phyloP scores from a whole-genome alignment of 2,329 filamentous ascomycete genomes.

The Cladosporium phlei region DNA sequence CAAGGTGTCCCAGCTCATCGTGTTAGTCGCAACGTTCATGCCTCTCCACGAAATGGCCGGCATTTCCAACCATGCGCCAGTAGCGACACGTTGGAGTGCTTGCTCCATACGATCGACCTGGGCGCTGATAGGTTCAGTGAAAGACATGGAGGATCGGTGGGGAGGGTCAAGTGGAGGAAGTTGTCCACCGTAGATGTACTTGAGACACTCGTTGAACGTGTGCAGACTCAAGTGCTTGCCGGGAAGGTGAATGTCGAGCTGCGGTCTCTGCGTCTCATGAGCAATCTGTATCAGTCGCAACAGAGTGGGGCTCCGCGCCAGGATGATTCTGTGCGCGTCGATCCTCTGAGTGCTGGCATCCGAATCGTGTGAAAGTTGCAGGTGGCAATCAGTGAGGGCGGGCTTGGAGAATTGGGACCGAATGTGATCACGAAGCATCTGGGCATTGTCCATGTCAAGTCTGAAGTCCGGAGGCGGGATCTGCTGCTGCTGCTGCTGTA shows the following conservation, averaged over 20 bases:
- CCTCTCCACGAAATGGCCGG: constrained; percentile 40
- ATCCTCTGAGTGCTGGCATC: constrained; percentile 19
- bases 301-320: constrained; percentile 28
- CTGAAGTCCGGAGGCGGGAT: constrained; percentile 21
- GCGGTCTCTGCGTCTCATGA: constrained; percentile 9
- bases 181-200: constrained; percentile 31
- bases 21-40: constrained; percentile 54
- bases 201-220: constrained; percentile 27
- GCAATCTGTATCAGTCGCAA: constrained; percentile 22
- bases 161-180: constrained; percentile 22
- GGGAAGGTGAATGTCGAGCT: constrained; percentile 19
- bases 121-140: constrained; percentile 5
- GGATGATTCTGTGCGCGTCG: constrained; percentile 28
- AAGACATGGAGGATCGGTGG: constrained; percentile 12
- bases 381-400: constrained; percentile 28
- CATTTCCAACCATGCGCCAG: constrained; percentile 53
- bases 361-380: constrained; percentile 26
- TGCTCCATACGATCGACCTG: constrained; percentile 24
- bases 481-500: constrained; percentile 6
- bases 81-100: constrained; percentile 61
- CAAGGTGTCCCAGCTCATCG: constrained; percentile 60
- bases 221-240: constrained; percentile 21
- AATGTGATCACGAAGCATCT: constrained; percentile 28
- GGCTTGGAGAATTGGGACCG: constrained; percentile 25
- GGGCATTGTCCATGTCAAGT: constrained; percentile 25